Conservation (phyloP, 805 yeast genomes). For the Myxozyma melibiosi region DNA sequence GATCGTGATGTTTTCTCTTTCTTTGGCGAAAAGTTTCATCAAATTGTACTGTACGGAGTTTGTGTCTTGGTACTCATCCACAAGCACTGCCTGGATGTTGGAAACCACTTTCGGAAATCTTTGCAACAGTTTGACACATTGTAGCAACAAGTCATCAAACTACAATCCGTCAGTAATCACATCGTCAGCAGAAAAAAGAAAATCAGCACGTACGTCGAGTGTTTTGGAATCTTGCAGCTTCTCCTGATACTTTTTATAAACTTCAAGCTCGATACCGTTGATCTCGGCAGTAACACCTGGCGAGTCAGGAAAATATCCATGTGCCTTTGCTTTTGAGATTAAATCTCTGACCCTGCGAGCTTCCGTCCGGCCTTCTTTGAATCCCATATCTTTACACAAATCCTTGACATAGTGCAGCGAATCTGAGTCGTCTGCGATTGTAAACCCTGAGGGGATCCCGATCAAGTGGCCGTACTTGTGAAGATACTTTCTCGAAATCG, state of each 20-base stretch:
- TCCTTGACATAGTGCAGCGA: conserved; percentile 45
- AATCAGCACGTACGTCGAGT: conserved; percentile 46
- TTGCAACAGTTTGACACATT: conserved; percentile 54
- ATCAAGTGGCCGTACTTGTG: conserved; percentile 55
- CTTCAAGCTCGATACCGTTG: conserved; percentile 22
- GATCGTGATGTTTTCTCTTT: conserved; percentile 66
- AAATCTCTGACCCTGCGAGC: conserved; percentile 1
- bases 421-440: conserved; percentile 70
- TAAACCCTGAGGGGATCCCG: conserved; percentile 45
- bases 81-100: conserved; percentile 67
- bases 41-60: conserved; percentile 73
- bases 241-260: conserved; percentile 59
- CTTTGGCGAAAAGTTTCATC: conserved; percentile 54
- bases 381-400: conserved; percentile 41
- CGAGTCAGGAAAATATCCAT: conserved; percentile 14
- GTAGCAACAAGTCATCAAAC: conserved; percentile 79
- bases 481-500: conserved; percentile 68
- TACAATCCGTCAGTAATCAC: conserved; percentile 37
- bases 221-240: conserved; percentile 47
- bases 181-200: neutral
- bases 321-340: conserved; percentile 29
- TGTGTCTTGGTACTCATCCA: conserved; percentile 96
- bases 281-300: neutral
- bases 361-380: conserved; percentile 7
- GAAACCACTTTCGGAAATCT: conserved; percentile 50